Percentiles rank a stretch among this genome's conserved stretches.
Conservation (phyloP, 2,329 filamentous ascomycete genomes). For the Talaromyces sp. region DNA sequence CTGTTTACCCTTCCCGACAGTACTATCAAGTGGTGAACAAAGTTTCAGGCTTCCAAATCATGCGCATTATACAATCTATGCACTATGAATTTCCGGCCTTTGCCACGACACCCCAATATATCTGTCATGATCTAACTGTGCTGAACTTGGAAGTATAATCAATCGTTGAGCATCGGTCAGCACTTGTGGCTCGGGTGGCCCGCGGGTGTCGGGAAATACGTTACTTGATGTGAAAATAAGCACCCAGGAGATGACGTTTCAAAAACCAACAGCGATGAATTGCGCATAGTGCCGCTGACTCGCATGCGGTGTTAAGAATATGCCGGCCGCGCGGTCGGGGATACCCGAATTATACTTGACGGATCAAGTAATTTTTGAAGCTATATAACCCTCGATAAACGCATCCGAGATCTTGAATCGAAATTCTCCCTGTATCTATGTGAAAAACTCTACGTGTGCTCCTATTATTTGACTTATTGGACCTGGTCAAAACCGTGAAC, state of each 20-base stretch:
- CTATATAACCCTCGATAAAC: background rate
- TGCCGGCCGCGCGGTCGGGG: background rate
- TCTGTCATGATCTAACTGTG: background rate
- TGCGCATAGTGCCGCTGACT: too few relatives aligned
- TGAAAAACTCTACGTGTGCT: background rate
- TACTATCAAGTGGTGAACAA: too few relatives aligned
- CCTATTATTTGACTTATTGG: background rate
- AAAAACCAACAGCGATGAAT: too few relatives aligned
- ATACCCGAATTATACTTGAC: background rate
- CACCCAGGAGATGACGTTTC: too few relatives aligned
- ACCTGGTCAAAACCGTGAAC: background rate
- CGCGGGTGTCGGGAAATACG: too few relatives aligned
- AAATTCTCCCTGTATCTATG: background rate
- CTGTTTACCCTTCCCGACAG: too few relatives aligned
- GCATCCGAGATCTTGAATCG: background rate
- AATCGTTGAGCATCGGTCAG: too few relatives aligned
- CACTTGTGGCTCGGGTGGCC: too few relatives aligned
- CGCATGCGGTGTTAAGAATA: background rate
- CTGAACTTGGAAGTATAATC: too few relatives aligned
- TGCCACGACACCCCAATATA: background rate
- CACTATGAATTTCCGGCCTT: background rate
- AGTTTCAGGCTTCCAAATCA: too few relatives aligned
- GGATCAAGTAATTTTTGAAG: background rate
- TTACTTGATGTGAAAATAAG: too few relatives aligned
- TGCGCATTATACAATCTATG: too few relatives aligned